Conservation (phyloP, 1,139 yeast species). For the Protomyces gravidus region DNA sequence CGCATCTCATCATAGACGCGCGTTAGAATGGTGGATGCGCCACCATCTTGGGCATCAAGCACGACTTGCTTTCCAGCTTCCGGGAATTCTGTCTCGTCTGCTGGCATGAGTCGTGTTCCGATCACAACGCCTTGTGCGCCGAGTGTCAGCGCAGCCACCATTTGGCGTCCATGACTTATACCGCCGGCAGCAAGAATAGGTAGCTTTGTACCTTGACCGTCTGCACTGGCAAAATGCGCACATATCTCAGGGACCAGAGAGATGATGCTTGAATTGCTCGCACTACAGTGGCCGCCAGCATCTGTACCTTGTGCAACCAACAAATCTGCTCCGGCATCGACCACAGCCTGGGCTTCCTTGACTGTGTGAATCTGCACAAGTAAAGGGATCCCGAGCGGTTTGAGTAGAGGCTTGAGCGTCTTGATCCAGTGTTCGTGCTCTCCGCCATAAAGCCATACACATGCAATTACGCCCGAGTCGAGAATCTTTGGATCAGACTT, state of each 20-base stretch:
- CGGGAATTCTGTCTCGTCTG: slow-evolving; percentile 28
- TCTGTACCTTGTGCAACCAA: slow-evolving; percentile 50
- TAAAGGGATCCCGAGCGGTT: slow-evolving; percentile 35
- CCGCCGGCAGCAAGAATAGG: slow-evolving; percentile 50
- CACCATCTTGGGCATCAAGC: slow-evolving; percentile 29
- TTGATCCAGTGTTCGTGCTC: slow-evolving; percentile 44
- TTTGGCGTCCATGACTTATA: slow-evolving; percentile 42
- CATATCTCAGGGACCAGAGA: slow-evolving; percentile 40
- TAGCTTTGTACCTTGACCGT: slow-evolving; percentile 28
- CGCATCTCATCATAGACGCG: slow-evolving; percentile 31
- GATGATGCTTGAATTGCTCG: slow-evolving; percentile 37
- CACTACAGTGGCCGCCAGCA: slow-evolving; percentile 55
- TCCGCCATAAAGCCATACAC: slow-evolving; percentile 32
- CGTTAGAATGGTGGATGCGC: slow-evolving; percentile 30
- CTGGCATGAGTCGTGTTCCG: slow-evolving; percentile 30
- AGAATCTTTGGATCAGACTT: slow-evolving; percentile 30
- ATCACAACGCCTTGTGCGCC: slow-evolving; percentile 43
- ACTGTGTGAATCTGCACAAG: slow-evolving; percentile 48
- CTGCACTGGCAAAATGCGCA: slow-evolving; percentile 38
- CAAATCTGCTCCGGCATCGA: slow-evolving; percentile 44
- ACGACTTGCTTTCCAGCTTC: slow-evolving; percentile 24
- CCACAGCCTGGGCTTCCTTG: slow-evolving; percentile 43
- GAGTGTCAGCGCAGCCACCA: slow-evolving; percentile 39
- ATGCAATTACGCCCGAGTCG: slow-evolving; percentile 27
- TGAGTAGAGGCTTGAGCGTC: slow-evolving; percentile 40